Evolutionary conservation across 140 eudicot species (phyloP), one percentile per base, ranked within the genome.

Genomic region (Ambrosia hybrid): DNA sequence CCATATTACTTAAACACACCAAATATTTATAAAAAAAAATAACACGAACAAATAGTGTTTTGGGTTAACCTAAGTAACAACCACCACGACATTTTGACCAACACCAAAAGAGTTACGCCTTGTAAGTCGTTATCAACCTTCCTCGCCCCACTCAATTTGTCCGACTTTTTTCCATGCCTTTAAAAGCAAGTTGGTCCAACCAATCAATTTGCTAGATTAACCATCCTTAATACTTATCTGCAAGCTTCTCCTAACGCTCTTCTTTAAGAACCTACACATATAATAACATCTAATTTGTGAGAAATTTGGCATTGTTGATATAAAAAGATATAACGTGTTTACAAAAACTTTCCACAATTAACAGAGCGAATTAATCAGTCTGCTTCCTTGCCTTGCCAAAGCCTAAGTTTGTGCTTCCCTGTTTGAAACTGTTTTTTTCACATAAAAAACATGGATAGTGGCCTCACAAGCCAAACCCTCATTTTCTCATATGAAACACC

Each of bases 401-500:
- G 98, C 78, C 98, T 92, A 68, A 89, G 92, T 79, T 92, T 92
- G 72, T 87, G 96, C 76, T 87, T 92, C 74, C 96, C 95, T n/a
- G 95, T 89, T 73, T 88, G 85, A 5, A 85, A 88, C 81, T 39
- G 8, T 87, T 57, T 89, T 92, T 71, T 92, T 89, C 77, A 74
- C 75, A 82, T 89, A 89, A 73, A 92, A 92, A 13, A 89, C 92
- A 85, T 80, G 95, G 79, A 87, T 82, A 33, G 96, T 92, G 36
- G 98, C 96, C 78, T 96, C 96, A 52, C 98, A 95, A 82, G 89
- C 82, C 70, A 92, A 77, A 51, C 91, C 90, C 76, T 89, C 95
- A 68, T 62, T 82, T 92, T 89, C 34, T 87, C 95, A 78, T 90
- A 78, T 7, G 98, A 92, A 75, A 92, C 95, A 71, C 89, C 98